phyloP scores from a whole-genome alignment of 148 eudicot genomes.

The Spergularia marina region DNA sequence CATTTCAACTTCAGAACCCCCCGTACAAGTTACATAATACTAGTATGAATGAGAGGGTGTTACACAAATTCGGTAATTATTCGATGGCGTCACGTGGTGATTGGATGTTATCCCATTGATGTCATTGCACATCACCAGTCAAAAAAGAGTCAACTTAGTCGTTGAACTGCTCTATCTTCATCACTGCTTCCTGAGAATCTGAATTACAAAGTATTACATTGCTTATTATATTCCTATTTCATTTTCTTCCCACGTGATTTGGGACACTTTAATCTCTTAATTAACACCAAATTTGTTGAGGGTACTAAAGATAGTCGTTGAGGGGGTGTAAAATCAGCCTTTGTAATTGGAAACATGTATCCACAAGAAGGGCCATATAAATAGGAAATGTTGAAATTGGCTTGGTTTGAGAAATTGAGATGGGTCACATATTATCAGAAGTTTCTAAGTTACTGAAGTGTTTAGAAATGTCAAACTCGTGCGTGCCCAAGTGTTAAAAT shows the following conservation, averaged over 20 bases:
- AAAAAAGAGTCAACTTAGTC: conserved; percentile 22
- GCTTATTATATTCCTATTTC: background rate
- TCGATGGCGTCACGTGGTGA: too few species aligned
- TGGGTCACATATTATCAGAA: background rate
- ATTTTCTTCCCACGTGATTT: background rate
- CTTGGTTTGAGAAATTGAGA: background rate
- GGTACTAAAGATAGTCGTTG: background rate
- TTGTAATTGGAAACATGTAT: conserved; percentile 17
- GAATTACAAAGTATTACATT: conserved; percentile 4
- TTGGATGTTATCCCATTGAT: background rate
- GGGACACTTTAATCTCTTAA: background rate
- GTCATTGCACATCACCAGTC: conserved; percentile 13
- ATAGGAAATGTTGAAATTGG: conserved; percentile 1
- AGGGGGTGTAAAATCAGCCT: background rate
- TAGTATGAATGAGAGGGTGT: too few species aligned
- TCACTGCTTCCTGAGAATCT: conserved; percentile 3
- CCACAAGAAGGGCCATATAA: conserved; percentile 18
- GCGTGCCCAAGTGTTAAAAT: too few species aligned
- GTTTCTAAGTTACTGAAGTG: too few species aligned
- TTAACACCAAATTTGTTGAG: background rate
- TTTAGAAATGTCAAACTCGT: too few species aligned
- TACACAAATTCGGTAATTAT: too few species aligned
- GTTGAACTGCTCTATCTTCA: conserved; percentile 27
- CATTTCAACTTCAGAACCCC: too few species aligned
- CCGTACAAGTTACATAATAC: too few species aligned